These are phyloP conservation scores for Trichoderma hamatum DNA, from an alignment of 2,329 filamentous ascomycete species.

Conservation along the genomic window DNA sequence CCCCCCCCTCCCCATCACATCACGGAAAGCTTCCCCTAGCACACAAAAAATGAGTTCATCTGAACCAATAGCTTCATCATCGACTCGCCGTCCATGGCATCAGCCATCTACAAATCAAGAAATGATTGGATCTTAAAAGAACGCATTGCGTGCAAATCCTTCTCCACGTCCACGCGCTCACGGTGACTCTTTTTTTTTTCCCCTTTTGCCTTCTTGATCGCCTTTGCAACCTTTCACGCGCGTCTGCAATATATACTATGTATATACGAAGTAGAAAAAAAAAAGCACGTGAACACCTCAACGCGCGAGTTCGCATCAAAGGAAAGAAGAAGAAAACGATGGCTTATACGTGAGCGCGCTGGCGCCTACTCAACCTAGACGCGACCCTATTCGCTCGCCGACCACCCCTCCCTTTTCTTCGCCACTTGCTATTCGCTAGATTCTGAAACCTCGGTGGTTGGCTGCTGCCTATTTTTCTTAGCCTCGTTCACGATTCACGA, in stretches of 20 bases:
- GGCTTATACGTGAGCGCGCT: neutral
- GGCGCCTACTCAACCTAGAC: neutral
- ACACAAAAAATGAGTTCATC: neutral
- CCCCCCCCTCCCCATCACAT: neutral
- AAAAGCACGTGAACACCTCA: slow-evolving; percentile 9
- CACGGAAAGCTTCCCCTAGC: neutral
- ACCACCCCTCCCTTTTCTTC: neutral
- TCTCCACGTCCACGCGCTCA: slow-evolving; percentile 4
- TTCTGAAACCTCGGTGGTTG: slow-evolving; percentile 2
- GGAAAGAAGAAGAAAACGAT: neutral
- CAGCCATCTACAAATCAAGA: neutral
- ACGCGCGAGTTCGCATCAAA: slow-evolving; percentile 12
- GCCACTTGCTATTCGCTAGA: neutral
- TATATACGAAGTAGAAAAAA: neutral
- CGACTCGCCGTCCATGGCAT: neutral
- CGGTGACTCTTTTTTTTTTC: neutral
- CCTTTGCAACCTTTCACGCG: neutral
- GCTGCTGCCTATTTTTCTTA: slow-evolving; percentile 10
- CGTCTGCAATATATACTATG: neutral
- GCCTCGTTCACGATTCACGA: neutral
- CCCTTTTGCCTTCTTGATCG: neutral
- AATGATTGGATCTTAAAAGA: neutral
- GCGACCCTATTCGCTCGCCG: slow-evolving; percentile 13
- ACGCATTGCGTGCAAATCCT: neutral
- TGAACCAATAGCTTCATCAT: neutral